Evolutionary conservation across 495 filamentous ascomycete genomes (phyloP).

Genomic region (Viridothelium virens): DNA sequence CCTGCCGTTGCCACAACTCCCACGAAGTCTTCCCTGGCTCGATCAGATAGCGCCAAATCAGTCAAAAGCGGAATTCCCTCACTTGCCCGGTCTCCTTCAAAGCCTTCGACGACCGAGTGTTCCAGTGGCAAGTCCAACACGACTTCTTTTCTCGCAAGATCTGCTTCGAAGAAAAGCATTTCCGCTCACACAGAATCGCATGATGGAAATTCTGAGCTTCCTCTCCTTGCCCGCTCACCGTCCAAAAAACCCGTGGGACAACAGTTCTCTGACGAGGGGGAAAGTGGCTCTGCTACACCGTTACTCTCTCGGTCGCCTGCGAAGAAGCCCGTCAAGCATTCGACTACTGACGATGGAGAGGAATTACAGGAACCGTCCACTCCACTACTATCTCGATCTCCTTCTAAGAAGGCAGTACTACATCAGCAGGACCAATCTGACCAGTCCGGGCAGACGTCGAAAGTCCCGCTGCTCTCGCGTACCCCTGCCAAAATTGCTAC

Average conservation of each 20-base stretch:
- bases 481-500: conserved; percentile 36
- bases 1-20: conserved; percentile 56
- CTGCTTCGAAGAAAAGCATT: conserved; percentile 10
- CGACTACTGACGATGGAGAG: conserved; percentile 6
- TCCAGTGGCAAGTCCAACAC: neutral
- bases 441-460: neutral
- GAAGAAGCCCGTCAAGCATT: conserved; percentile 14
- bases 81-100: conserved; percentile 39
- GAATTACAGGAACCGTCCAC: conserved; percentile 6
- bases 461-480: conserved; percentile 18
- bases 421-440: neutral
- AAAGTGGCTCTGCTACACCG: conserved; percentile 4
- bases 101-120: conserved; percentile 1
- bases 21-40: conserved; percentile 69
- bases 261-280: neutral
- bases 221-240: conserved; percentile 9
- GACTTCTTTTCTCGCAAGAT: conserved; percentile 16
- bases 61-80: conserved; percentile 50
- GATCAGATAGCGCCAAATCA: conserved; percentile 52
- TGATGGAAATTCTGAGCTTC: neutral
- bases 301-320: conserved; percentile 23
- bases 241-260: conserved; percentile 6
- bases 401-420: conserved; percentile 5
- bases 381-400: conserved; percentile 11
- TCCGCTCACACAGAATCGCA: neutral